Conservation (phyloP, 345 rosid genomes). For the Acer saccharum region DNA sequence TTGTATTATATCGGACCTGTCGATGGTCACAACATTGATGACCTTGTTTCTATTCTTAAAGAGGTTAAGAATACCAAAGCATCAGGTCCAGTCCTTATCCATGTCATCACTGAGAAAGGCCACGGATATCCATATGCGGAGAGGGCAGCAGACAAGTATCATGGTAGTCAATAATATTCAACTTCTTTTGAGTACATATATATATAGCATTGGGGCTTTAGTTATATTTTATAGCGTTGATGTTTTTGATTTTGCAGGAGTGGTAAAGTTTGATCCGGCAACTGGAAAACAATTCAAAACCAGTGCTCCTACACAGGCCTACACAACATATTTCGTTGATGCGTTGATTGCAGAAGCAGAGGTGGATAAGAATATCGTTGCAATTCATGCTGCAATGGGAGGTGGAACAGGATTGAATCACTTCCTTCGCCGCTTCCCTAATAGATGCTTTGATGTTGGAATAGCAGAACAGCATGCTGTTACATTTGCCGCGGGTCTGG, state of each 20-base stretch:
- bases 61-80: slow-evolving; percentile 92
- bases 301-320: slow-evolving; percentile 63
- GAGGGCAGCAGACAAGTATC: slow-evolving; percentile 92
- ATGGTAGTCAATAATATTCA: slow-evolving; percentile 44
- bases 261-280: slow-evolving; percentile 87
- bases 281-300: slow-evolving; percentile 94
- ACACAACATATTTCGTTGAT: slow-evolving; percentile 90
- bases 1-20: slow-evolving; percentile 96
- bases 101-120: slow-evolving; percentile 98
- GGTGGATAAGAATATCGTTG: slow-evolving; percentile 77
- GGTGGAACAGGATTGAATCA: slow-evolving; percentile 93
- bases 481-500: slow-evolving; percentile 96
- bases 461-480: slow-evolving; percentile 98
- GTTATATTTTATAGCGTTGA: background rate
- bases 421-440: slow-evolving; percentile 82
- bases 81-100: slow-evolving; percentile 89
- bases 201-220: too few species aligned
- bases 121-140: slow-evolving; percentile 98
- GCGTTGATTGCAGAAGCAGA: slow-evolving; percentile 95
- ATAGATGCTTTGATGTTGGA: slow-evolving; percentile 92
- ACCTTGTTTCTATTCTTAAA: slow-evolving; percentile 74
- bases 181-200: background rate
- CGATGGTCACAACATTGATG: slow-evolving; percentile 92
- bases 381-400: slow-evolving; percentile 99
- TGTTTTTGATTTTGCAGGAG: slow-evolving; percentile 56